phyloP scores from a whole-genome alignment of 2,329 filamentous ascomycete genomes.

The Rutstroemia sydowiana region DNA sequence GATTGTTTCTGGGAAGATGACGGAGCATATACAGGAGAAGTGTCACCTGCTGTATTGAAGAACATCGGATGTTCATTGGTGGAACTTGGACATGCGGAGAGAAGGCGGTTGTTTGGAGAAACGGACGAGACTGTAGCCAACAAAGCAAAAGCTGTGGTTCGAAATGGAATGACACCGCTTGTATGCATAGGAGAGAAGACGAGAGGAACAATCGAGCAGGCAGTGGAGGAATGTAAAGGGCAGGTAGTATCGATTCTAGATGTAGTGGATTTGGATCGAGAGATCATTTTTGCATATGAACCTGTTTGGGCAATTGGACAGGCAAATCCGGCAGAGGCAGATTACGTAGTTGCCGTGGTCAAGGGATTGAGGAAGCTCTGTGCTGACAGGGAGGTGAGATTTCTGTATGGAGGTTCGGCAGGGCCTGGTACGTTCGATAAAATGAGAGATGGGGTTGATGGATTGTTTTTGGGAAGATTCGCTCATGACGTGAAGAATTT shows the following conservation, averaged over 20 bases:
- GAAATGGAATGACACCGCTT: constrained; percentile 67
- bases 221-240: constrained; percentile 56
- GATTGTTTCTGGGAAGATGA: constrained; percentile 63
- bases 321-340: constrained; percentile 59
- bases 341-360: constrained; percentile 62
- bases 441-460: constrained; percentile 65
- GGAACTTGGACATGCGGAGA: constrained; percentile 76
- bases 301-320: constrained; percentile 55
- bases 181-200: constrained; percentile 51
- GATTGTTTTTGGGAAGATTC: constrained; percentile 74
- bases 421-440: constrained; percentile 68
- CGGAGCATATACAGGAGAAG: constrained; percentile 72
- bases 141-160: constrained; percentile 62
- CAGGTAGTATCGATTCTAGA: constrained; percentile 48
- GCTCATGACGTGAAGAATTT: constrained; percentile 70
- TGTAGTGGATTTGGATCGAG: constrained; percentile 55
- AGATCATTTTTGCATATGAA: constrained; percentile 77
- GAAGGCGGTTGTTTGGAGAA: constrained; percentile 64
- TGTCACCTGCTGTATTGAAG: constrained; percentile 60
- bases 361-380: constrained; percentile 37
- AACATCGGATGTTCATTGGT: constrained; percentile 65
- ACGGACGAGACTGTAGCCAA: constrained; percentile 55
- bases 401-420: constrained; percentile 78
- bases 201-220: constrained; percentile 42
- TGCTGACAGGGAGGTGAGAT: constrained; percentile 56